Evolutionary conservation across 2,329 filamentous ascomycete genomes (phyloP).

Genomic region (Atkinsonella texensis): DNA sequence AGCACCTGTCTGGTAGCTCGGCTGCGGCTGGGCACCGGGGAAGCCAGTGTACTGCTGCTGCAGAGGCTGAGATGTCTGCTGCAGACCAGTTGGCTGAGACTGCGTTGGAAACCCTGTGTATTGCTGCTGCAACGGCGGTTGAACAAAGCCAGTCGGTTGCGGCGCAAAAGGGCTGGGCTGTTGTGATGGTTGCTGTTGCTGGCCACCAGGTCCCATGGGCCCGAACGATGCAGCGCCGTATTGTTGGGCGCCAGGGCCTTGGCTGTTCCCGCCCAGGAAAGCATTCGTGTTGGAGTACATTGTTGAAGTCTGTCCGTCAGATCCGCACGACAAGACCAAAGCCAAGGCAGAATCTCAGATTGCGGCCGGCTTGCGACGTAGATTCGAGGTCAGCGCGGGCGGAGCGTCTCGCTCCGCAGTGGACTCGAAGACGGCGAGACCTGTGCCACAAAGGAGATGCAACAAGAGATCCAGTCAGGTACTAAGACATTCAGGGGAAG

Average conservation of each 20-base stretch:
- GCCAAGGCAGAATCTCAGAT: neutral
- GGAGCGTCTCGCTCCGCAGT: slow-evolving; percentile 5
- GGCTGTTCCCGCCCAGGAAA: slow-evolving; percentile 67
- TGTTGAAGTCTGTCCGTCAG: slow-evolving; percentile 11
- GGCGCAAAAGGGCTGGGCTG: slow-evolving; percentile 44
- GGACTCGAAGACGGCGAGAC: neutral
- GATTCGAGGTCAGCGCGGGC: neutral
- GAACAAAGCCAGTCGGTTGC: slow-evolving; percentile 47
- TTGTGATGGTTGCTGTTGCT: slow-evolving; percentile 31
- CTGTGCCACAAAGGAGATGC: neutral
- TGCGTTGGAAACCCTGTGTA: slow-evolving; percentile 50
- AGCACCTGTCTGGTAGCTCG: slow-evolving; percentile 47
- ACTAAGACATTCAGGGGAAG: too few species aligned
- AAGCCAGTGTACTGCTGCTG: slow-evolving; percentile 61
- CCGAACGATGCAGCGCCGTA: slow-evolving; percentile 20
- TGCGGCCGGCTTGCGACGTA: neutral
- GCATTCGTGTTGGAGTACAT: slow-evolving; percentile 92
- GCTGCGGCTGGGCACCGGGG: slow-evolving; percentile 40
- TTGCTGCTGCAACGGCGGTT: slow-evolving; percentile 40
- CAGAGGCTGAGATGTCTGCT: slow-evolving; percentile 44
- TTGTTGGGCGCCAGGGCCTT: slow-evolving; percentile 54
- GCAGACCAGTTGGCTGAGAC: slow-evolving; percentile 32
- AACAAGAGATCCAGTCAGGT: neutral
- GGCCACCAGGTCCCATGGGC: slow-evolving; percentile 40
- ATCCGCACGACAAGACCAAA: neutral